Evolutionary conservation across 2,329 filamentous ascomycete genomes (phyloP), one percentile per base, ranked within the genome.

Genomic region (Rasamsonia emersonii): DNA sequence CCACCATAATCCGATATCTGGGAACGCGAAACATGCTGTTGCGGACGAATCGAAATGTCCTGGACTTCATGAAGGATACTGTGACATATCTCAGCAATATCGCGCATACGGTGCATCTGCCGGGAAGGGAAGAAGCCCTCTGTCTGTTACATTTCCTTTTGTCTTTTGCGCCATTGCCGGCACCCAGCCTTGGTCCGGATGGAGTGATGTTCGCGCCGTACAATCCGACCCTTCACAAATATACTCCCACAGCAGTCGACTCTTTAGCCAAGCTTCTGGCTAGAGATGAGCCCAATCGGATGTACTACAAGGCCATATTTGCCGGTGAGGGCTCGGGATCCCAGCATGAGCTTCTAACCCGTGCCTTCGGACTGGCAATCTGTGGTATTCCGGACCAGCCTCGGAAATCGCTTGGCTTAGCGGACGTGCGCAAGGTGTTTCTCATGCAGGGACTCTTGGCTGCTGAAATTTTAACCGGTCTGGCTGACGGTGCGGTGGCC

Each of bases 1-100:
- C 85, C 36, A 79, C 79, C 27, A 75, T 88, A 3, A 86, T 96
- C 41, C 73, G 86, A 38, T 84, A 91, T 44, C 70, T 96, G 9
- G 91, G 89, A 18, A 95, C 88, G 3, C 80, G 86, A 9, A 86
- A 86, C 45, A 84, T 89, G 71, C 71, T 96, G 18, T 64, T 96
- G 24, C 77, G 86, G 23, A 85, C 79, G 3, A 74, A 91, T 43
- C 70, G 74, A 50, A 94, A 95, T 58, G 91, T 83, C 0, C 67
- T 95, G 43, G 91, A 98, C 58, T 89, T 96, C 49, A 93, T 95
- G 84, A 98, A 98, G 61, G 91, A 98, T 56, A 68, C 86, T 18
- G 76, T 96, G 36, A 80, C 86, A 10, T 77, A 93, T 44, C 68
- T 98, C 33, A 95, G 89, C 35, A 96, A 98, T 56, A 76, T 93